Conservation (phyloP, 306 rosid species). For the Psophocarpus tetragonolobus region DNA sequence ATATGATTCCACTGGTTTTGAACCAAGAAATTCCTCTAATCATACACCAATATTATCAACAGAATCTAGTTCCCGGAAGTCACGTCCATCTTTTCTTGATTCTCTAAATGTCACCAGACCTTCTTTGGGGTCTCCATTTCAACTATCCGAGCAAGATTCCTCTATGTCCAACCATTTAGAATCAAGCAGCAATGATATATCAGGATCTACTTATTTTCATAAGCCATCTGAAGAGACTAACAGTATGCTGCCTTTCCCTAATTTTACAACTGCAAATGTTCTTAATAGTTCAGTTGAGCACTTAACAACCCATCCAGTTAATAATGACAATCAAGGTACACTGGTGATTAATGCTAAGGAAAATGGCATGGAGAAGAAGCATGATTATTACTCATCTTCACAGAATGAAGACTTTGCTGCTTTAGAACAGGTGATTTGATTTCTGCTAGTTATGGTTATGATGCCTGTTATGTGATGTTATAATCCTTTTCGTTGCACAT, state of each 20-base stretch:
- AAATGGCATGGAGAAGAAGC: conserved; percentile 57
- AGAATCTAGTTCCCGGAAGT: conserved; percentile 68
- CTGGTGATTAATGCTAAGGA: conserved; percentile 45
- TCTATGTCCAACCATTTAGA: conserved; percentile 45
- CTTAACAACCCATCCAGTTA: conserved; percentile 36
- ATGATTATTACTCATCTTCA: conserved; percentile 55
- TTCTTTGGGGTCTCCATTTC: conserved; percentile 55
- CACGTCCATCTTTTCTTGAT: conserved; percentile 93
- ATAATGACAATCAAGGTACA: conserved; percentile 41
- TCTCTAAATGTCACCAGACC: conserved; percentile 61
- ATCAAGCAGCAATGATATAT: conserved; percentile 43
- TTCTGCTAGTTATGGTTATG: conserved; percentile 27
- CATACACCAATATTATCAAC: conserved; percentile 42
- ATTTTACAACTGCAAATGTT: conserved; percentile 40
- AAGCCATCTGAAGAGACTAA: conserved; percentile 53
- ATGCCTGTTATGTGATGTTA: conserved; percentile 1
- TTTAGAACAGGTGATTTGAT: conserved; percentile 87
- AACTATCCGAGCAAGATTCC: conserved; percentile 48
- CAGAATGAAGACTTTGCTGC: conserved; percentile 88
- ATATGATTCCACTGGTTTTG: conserved; percentile 49
- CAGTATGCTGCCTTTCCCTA: conserved; percentile 40
- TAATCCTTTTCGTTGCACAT: conserved; percentile 8
- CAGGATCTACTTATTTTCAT: conserved; percentile 44
- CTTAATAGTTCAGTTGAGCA: conserved; percentile 45
- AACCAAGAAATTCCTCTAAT: conserved; percentile 48